Base-by-base conservation (phyloP, 441 rosid species). In the Manihot esculenta region DNA sequence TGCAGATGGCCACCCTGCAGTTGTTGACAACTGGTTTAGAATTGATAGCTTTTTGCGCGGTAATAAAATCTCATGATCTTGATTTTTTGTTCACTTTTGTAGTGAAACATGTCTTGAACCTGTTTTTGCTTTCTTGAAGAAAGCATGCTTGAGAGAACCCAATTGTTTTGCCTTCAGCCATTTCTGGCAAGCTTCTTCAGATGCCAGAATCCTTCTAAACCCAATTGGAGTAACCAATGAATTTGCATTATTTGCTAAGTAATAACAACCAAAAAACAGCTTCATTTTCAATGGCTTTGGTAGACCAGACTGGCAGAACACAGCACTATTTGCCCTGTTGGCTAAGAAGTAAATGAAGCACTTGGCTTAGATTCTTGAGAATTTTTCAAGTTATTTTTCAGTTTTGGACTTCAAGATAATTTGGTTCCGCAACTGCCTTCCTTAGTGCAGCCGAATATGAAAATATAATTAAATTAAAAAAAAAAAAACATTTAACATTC, bases 1-100 rank as follows among this genome's bases (percentile, higher is more conserved):
- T 49, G 85, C 65, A 67, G 54, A 81, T 76, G 41, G 75, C 76
- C 41, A 73, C 85, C 50, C 83, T 74, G 75, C 78, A 81, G 48
- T 71, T 71, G 66, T 81, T 85, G 13, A 78, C 47, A 45, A 50
- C 53, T 11, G 83, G 84, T 18, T 83, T 20, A 2, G 89, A 81
- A 61, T 64, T 70, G 26, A 85, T 67, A 3, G 89, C 79, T 26
- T 77, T 70, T 65, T 75, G 79, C 55, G 77, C 57, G 1, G 81
- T 45, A 26, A 14, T 58, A 62, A 82, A 83, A 5, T 21, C 55
- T 64, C 77, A 74, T 20, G 57, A 55, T 17, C 53, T 47, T 5
- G 65, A 48, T 33, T 69, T 77, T 55, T 77, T 82, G 30, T 61
- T 74, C 15, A 82, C 89, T 68, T 69, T 75, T 0, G 83, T 44